These are phyloP conservation scores for Hemerocallis citrina DNA, from an alignment of 106 monocot species.

Conservation along the genomic window DNA sequence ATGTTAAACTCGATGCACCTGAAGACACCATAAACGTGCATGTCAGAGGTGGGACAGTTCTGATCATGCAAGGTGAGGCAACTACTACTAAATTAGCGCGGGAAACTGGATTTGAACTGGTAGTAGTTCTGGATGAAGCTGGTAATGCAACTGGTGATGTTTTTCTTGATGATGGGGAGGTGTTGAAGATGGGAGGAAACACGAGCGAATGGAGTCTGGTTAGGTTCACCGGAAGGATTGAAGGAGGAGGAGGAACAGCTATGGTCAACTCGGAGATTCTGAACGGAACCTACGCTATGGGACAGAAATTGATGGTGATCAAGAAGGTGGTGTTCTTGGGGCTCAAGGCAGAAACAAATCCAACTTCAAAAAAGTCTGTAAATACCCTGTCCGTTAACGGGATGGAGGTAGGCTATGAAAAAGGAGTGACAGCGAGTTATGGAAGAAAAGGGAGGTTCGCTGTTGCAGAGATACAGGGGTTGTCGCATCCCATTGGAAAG, in stretches of 20 bases:
- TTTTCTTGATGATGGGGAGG: slow-evolving; percentile 43
- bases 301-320: slow-evolving; percentile 14
- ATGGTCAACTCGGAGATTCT: slow-evolving; percentile 21
- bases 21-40: slow-evolving; percentile 34
- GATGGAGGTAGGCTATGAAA: not conserved
- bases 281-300: slow-evolving; percentile 24
- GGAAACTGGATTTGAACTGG: slow-evolving; percentile 24
- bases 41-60: slow-evolving; percentile 24
- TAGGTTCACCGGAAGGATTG: slow-evolving; percentile 15
- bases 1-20: slow-evolving; percentile 6
- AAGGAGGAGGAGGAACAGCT: not conserved
- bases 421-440: not conserved
- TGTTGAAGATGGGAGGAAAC: slow-evolving; percentile 33
- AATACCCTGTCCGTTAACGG: slow-evolving; percentile 3
- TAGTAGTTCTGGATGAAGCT: slow-evolving; percentile 29
- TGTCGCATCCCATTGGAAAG: slow-evolving; percentile 18
- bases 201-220: slow-evolving; percentile 28
- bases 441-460: slow-evolving; percentile 3
- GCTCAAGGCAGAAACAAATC: not conserved
- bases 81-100: slow-evolving; percentile 19
- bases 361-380: not conserved
- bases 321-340: slow-evolving; percentile 29
- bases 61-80: slow-evolving; percentile 25
- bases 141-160: slow-evolving; percentile 27
- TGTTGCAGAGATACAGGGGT: slow-evolving; percentile 9